Conservation (phyloP, 2,329 filamentous ascomycete genomes). For the Scortechinia acanthostroma region DNA sequence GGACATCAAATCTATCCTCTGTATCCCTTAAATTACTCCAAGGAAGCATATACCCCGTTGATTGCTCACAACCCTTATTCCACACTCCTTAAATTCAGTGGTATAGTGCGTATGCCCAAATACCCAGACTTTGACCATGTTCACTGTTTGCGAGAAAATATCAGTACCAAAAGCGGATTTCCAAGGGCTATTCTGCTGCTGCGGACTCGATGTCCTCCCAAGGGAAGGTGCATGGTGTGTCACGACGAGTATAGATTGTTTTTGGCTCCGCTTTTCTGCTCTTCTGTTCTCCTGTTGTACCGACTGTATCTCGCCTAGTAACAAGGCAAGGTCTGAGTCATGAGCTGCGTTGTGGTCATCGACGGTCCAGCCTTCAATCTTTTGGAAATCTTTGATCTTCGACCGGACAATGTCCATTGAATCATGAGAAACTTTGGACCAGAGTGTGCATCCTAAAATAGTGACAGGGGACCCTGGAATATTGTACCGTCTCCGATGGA, state of each 20-base stretch:
- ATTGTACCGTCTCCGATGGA: constrained; percentile 32
- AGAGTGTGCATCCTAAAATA: constrained; percentile 49
- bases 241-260: constrained; percentile 31
- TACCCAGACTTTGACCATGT: constrained; percentile 26
- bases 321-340: constrained; percentile 37
- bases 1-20: neutral
- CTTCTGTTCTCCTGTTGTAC: constrained; percentile 5
- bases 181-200: constrained; percentile 35
- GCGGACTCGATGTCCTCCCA: constrained; percentile 35
- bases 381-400: constrained; percentile 42
- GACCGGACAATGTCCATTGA: constrained; percentile 25
- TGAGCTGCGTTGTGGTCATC: constrained; percentile 38
- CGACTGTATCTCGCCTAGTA: constrained; percentile 17
- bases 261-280: constrained; percentile 6
- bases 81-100: constrained; percentile 19
- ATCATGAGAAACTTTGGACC: constrained; percentile 36
- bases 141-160: constrained; percentile 22
- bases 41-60: constrained; percentile 32
- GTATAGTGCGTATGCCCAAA: constrained; percentile 41
- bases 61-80: constrained; percentile 30
- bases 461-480: constrained; percentile 30
- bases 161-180: constrained; percentile 44
- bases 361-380: constrained; percentile 41
- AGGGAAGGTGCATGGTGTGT: constrained; percentile 51
- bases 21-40: constrained; percentile 2